Percentiles rank a stretch among this genome's conserved stretches.
Evolutionary conservation across 2,329 filamentous ascomycete genomes (phyloP).

Genomic region (Aureobasidium leucospermi): DNA sequence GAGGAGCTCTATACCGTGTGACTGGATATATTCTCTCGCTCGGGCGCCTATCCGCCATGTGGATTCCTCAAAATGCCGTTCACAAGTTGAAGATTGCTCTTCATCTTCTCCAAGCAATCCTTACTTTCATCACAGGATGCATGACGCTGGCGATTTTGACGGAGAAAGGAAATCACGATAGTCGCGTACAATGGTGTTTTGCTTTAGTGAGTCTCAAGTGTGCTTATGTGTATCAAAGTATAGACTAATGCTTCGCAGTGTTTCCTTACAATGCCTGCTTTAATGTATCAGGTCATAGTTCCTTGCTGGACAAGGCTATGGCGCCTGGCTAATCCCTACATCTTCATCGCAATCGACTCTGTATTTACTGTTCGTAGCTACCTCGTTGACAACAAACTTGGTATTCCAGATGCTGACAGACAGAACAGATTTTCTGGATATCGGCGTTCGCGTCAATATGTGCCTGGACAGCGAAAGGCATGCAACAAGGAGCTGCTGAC

Average conservation of each 20-base stretch:
- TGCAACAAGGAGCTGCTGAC: background rate
- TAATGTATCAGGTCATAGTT: slow-evolving; percentile 9
- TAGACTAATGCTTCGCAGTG: background rate
- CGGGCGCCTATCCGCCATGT: slow-evolving; percentile 27
- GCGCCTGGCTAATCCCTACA: slow-evolving; percentile 1
- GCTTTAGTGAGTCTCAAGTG: slow-evolving; percentile 41
- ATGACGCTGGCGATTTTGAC: slow-evolving; percentile 53
- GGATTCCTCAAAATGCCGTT: slow-evolving; percentile 38
- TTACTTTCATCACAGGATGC: slow-evolving; percentile 52
- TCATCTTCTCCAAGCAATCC: slow-evolving; percentile 47
- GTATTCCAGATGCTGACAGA: background rate
- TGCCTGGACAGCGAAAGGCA: slow-evolving; percentile 1
- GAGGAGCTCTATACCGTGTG: background rate
- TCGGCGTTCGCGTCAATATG: background rate
- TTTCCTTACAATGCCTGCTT: slow-evolving; percentile 9
- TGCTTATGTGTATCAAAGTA: background rate
- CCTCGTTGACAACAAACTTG: background rate
- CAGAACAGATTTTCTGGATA: background rate
- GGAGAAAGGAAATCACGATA: slow-evolving; percentile 46
- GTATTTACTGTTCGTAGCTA: background rate
- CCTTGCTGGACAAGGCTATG: slow-evolving; percentile 12
- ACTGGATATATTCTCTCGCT: no score
- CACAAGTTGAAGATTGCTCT: slow-evolving; percentile 50
- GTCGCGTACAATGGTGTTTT: slow-evolving; percentile 50
- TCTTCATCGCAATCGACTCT: background rate